Conservation (phyloP, 2,329 filamentous ascomycete species). For the Lasiodiplodia citricola region DNA sequence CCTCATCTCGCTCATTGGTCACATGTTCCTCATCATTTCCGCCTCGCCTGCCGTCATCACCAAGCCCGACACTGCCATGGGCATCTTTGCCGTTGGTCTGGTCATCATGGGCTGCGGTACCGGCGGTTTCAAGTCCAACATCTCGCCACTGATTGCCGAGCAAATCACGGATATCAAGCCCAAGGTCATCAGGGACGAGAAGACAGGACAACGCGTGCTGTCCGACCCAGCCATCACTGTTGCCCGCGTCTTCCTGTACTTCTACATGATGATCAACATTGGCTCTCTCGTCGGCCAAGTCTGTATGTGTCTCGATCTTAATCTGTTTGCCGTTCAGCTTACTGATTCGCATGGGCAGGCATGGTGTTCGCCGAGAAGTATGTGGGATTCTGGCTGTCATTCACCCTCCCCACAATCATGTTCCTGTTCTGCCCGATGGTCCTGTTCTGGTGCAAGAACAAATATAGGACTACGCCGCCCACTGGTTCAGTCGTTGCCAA, state of each 20-base stretch:
- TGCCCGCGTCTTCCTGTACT: slow-evolving; percentile 71
- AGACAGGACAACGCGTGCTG: slow-evolving; percentile 68
- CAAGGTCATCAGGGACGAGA: slow-evolving; percentile 59
- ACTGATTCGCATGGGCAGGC: slow-evolving; percentile 47
- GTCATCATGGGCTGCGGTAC: slow-evolving; percentile 54
- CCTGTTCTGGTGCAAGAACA: slow-evolving; percentile 63
- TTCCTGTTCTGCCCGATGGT: slow-evolving; percentile 68
- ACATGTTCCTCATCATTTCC: slow-evolving; percentile 61
- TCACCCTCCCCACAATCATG: slow-evolving; percentile 68
- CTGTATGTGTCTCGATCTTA: background rate
- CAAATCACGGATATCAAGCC: slow-evolving; percentile 67
- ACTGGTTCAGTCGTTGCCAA: slow-evolving; percentile 75
- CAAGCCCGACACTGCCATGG: slow-evolving; percentile 50
- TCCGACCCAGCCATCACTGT: slow-evolving; percentile 72
- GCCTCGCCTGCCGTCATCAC: slow-evolving; percentile 55
- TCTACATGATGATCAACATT: slow-evolving; percentile 74
- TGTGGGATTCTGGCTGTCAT: slow-evolving; percentile 76
- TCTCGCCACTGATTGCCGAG: slow-evolving; percentile 71
- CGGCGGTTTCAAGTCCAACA: slow-evolving; percentile 54
- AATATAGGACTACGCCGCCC: slow-evolving; percentile 68
- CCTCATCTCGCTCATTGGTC: slow-evolving; percentile 56
- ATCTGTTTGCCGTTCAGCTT: background rate
- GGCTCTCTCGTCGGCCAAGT: slow-evolving; percentile 65
- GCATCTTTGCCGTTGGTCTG: slow-evolving; percentile 59
- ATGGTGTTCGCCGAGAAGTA: slow-evolving; percentile 80